These are phyloP conservation scores for Coniochaeta hoffmannii DNA, from an alignment of 2,329 filamentous ascomycete species.

Conservation along the genomic window DNA sequence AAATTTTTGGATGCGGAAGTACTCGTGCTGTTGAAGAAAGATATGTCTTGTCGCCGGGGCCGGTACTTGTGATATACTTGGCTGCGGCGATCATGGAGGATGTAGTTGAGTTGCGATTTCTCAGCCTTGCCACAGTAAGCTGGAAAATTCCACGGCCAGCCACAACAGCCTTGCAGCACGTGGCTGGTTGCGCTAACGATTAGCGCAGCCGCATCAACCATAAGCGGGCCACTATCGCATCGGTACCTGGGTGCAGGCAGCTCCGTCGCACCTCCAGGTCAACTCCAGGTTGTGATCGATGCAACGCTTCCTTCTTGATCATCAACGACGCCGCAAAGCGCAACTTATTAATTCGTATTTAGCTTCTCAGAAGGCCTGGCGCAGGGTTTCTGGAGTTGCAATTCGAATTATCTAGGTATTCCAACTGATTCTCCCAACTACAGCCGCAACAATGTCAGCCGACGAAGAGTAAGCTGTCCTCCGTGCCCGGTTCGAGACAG, in stretches of 20 bases:
- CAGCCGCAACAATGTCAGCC: not conserved
- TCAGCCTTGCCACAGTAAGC: constrained; percentile 11
- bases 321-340: not conserved
- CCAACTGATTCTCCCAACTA: not conserved
- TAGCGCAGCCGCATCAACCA: not conserved
- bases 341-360: not conserved
- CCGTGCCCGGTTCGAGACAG: not conserved
- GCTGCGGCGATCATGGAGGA: not conserved
- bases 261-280: not conserved
- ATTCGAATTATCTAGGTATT: not conserved
- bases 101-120: constrained; percentile 1
- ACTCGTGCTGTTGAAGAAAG: not conserved
- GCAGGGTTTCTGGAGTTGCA: not conserved
- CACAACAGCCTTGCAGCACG: constrained; percentile 4
- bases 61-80: not conserved
- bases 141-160: not conserved
- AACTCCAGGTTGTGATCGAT: not conserved
- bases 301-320: not conserved
- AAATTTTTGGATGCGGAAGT: too few relatives aligned
- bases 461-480: constrained; percentile 1
- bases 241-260: not conserved
- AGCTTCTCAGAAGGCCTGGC: not conserved
- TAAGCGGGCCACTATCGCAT: constrained; percentile 11
- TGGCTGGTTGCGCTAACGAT: not conserved
- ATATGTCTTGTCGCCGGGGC: not conserved